phyloP scores from a whole-genome alignment of 148 eudicot species.

The Agrostemma githago region DNA sequence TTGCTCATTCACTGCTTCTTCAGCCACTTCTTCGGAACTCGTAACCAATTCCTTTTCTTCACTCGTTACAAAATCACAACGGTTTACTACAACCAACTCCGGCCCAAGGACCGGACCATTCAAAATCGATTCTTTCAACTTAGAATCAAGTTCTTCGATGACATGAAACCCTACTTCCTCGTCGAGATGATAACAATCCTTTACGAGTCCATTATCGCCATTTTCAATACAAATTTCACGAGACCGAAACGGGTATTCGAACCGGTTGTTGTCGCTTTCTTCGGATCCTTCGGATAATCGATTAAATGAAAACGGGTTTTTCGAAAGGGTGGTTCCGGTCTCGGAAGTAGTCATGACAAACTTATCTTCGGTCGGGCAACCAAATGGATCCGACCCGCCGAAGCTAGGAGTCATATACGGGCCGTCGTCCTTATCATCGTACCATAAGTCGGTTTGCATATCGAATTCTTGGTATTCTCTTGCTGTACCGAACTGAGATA shows the following conservation, averaged over 20 bases:
- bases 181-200: conserved; percentile 37
- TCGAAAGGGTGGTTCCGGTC: conserved; percentile 32
- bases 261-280: conserved; percentile 21
- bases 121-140: conserved; percentile 29
- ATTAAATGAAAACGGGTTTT: conserved; percentile 30
- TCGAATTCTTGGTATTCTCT: conserved; percentile 91
- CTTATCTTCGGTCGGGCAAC: conserved; percentile 81
- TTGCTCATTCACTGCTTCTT: conserved; percentile 39
- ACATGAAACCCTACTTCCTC: conserved; percentile 20
- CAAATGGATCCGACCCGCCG: conserved; percentile 43
- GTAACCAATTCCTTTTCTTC: conserved; percentile 26
- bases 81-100: conserved; percentile 24
- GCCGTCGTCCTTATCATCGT: conserved; percentile 80
- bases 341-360: conserved; percentile 64
- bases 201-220: conserved; percentile 30
- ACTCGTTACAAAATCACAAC: conserved; percentile 23
- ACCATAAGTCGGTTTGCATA: conserved; percentile 83
- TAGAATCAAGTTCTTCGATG: conserved; percentile 15
- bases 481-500: conserved; percentile 96
- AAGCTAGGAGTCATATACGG: conserved; percentile 53
- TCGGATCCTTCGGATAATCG: conserved; percentile 35
- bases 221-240: conserved; percentile 25
- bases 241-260: conserved; percentile 38
- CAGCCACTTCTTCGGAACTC: conserved; percentile 29
- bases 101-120: conserved; percentile 20